Conservation (phyloP, 148 eudicot species). For the Persicaria tinctoria region DNA sequence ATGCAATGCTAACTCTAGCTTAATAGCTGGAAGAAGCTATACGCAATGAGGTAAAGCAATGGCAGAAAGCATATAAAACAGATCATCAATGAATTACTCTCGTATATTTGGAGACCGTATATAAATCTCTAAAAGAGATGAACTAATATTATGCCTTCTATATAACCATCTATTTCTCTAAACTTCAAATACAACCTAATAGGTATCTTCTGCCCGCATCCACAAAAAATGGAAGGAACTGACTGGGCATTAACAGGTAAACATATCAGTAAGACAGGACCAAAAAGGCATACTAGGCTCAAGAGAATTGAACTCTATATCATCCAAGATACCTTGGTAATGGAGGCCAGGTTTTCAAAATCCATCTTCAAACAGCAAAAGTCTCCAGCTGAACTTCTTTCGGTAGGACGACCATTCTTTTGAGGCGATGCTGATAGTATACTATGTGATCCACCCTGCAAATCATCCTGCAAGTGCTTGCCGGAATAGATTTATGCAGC, state of each 20-base stretch:
- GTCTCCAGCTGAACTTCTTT: neutral
- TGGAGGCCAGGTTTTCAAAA: slow-evolving; percentile 6
- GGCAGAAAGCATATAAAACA: neutral
- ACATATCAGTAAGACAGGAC: neutral
- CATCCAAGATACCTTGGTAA: slow-evolving; percentile 8
- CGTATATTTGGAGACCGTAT: neutral
- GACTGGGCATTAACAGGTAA: neutral
- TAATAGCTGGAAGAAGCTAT: neutral
- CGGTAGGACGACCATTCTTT: slow-evolving; percentile 32
- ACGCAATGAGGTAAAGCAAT: neutral
- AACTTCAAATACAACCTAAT: neutral
- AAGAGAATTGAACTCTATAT: neutral
- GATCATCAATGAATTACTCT: neutral
- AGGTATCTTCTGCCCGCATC: slow-evolving; percentile 1
- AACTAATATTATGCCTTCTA: slow-evolving; percentile 4
- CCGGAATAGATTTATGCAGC: slow-evolving; percentile 27
- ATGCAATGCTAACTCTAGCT: neutral
- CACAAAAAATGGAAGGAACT: neutral
- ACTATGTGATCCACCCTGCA: slow-evolving; percentile 21
- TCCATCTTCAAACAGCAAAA: neutral
- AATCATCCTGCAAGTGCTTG: slow-evolving; percentile 36
- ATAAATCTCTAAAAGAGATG: neutral
- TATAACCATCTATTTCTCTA: neutral
- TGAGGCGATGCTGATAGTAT: slow-evolving; percentile 23
- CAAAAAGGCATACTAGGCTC: neutral